These are phyloP conservation scores for Pythium pyrilobum DNA, from an alignment of 352 stramenopile species.

Conservation along the genomic window DNA sequence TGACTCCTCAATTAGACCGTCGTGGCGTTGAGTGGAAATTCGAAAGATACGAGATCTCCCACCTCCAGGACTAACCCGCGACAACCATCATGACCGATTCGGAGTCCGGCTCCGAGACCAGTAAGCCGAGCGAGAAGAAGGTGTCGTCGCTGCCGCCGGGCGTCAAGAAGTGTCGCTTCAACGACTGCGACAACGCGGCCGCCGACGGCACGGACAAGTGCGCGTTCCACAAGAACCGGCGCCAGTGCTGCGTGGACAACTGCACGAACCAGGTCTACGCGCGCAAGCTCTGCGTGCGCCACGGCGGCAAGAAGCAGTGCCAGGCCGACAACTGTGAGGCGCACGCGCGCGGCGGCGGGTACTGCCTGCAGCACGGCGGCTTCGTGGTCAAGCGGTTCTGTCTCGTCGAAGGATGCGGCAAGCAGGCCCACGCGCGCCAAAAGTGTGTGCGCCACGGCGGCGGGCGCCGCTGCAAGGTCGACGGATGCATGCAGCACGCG, in stretches of 20 bases:
- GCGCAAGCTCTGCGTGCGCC: conserved; percentile 74
- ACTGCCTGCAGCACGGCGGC: conserved; percentile 73
- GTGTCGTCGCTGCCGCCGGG: conserved; percentile 18
- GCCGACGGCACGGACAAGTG: conserved; percentile 74
- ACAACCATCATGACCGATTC: conserved; percentile 13
- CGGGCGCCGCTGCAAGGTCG: conserved; percentile 61
- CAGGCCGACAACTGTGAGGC: conserved; percentile 69
- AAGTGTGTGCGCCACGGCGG: conserved; percentile 75
- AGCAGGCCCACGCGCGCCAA: conserved; percentile 69
- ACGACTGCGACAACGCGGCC: conserved; percentile 71
- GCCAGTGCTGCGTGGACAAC: conserved; percentile 72
- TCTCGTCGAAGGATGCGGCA: conserved; percentile 72
- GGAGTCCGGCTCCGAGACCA: conserved; percentile 9
- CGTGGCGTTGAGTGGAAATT: conserved; percentile 13
- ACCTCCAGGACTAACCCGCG: too few relatives aligned
- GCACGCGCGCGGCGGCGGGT: conserved; percentile 63
- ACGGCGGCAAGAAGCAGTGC: conserved; percentile 78
- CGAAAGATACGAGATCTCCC: conserved; percentile 1
- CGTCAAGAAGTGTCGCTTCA: conserved; percentile 66
- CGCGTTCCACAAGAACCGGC: conserved; percentile 79
- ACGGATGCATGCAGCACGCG: conserved; percentile 71
- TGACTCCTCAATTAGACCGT: conserved; percentile 3
- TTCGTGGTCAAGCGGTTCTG: conserved; percentile 84
- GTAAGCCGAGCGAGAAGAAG: conserved; percentile 14
- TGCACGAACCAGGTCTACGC: conserved; percentile 85